Percentiles rank a stretch among this genome's conserved stretches.
phyloP scores from a whole-genome alignment of 257 asterid species.

The Osmanthus fragrans region DNA sequence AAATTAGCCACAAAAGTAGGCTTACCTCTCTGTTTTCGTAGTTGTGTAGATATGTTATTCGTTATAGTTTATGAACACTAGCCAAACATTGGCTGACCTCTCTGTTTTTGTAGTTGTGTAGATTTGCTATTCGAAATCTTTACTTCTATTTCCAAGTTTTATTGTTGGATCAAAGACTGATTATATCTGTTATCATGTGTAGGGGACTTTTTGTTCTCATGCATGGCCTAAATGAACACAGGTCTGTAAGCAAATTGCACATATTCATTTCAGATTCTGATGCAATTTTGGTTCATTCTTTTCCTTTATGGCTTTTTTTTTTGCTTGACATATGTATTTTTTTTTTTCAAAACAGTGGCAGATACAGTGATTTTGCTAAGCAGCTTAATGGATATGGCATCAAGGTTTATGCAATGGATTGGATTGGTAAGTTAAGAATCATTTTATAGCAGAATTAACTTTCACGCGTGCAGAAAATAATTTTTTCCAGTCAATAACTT shows the following conservation, averaged over 20 bases:
- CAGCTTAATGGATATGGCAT: constrained; percentile 78
- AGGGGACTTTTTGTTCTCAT: constrained; percentile 80
- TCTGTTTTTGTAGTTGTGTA: background rate
- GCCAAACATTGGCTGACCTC: background rate
- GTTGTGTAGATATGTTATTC: background rate
- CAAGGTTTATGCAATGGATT: constrained; percentile 92
- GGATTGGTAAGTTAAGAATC: constrained; percentile 76
- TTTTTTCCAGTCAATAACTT: background rate
- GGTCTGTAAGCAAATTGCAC: constrained; percentile 37
- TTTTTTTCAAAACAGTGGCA: constrained; percentile 48
- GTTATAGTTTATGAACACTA: no score
- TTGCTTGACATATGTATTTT: background rate
- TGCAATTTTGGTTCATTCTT: constrained; percentile 2
- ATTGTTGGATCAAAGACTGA: constrained; percentile 2
- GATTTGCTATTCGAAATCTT: background rate
- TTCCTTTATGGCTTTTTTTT: background rate
- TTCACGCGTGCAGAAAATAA: background rate
- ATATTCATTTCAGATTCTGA: background rate
- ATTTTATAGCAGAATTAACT: background rate
- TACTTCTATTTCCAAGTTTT: background rate
- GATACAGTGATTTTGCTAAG: constrained; percentile 78
- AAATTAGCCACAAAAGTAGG: no score
- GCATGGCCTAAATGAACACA: constrained; percentile 90
- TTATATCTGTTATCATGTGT: constrained; percentile 14
- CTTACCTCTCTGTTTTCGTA: background rate